phyloP scores from a whole-genome alignment of 257 asterid species.

The Solanum lycopersicoides region DNA sequence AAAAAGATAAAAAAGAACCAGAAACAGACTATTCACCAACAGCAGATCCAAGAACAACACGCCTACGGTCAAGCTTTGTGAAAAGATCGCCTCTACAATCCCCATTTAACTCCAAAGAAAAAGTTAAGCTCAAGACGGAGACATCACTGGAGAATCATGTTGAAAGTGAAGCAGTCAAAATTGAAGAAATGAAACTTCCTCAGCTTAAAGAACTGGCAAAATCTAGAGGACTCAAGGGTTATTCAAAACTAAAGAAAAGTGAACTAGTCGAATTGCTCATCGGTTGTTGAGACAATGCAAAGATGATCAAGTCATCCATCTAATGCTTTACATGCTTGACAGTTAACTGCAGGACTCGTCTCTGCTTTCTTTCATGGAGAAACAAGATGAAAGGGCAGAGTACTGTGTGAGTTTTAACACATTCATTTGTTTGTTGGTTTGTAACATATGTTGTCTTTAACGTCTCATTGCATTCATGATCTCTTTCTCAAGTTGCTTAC shows the following conservation, averaged over 20 bases:
- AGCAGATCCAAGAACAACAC: conserved; percentile 10
- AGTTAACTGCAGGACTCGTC: background rate
- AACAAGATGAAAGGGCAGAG: background rate
- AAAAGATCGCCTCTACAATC: conserved; percentile 47
- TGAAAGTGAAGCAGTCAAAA: conserved; percentile 7
- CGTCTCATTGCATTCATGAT: background rate
- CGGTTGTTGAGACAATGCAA: background rate
- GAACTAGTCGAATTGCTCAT: conserved; percentile 47
- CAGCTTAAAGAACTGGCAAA: conserved; percentile 59
- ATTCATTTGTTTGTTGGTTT: background rate
- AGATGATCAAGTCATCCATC: background rate
- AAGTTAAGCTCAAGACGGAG: background rate
- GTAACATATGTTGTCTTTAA: background rate
- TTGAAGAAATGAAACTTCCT: conserved; percentile 50
- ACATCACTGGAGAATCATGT: background rate
- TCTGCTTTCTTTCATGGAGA: background rate
- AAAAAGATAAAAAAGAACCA: conserved; percentile 17
- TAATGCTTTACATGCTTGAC: background rate
- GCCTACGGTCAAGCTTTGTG: conserved; percentile 46
- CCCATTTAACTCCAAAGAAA: conserved; percentile 7
- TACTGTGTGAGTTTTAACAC: background rate
- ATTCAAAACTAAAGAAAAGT: conserved; percentile 58
- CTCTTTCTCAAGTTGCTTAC: background rate
- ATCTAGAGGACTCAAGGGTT: conserved; percentile 61
- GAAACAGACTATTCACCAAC: conserved; percentile 9